Conservation (phyloP, 257 asterid species). For the Capsicum pubescens region DNA sequence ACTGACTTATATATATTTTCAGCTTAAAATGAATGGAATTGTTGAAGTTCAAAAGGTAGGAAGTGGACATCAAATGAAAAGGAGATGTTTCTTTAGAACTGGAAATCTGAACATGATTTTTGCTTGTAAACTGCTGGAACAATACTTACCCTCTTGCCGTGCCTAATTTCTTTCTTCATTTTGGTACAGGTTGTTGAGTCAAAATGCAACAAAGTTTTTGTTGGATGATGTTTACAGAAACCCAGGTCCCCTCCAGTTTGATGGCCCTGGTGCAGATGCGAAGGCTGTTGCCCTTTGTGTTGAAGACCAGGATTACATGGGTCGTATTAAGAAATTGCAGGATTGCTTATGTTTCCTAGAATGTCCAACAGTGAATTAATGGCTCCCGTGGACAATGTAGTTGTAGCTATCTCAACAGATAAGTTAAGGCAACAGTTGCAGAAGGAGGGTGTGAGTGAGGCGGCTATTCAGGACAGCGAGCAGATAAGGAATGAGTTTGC, state of each 20-base stretch:
- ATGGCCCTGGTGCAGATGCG: conserved; percentile 95
- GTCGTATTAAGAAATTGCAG: conserved; percentile 72
- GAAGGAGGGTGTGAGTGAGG: no score
- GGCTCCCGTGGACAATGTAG: no score
- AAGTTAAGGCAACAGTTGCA: no score
- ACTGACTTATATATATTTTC: not conserved
- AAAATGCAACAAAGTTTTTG: conserved; percentile 82
- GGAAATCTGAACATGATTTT: not conserved
- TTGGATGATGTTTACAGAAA: conserved; percentile 89
- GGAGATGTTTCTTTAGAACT: not conserved
- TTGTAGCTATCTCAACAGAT: no score
- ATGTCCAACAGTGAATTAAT: no score
- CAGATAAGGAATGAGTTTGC: no score
- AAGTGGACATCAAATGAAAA: not conserved
- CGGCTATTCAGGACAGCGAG: no score
- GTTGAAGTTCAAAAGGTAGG: conserved; percentile 19
- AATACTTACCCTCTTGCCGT: not conserved
- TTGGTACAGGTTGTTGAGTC: conserved; percentile 68
- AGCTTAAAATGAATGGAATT: not conserved
- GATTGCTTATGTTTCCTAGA: no score
- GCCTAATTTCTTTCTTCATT: not conserved
- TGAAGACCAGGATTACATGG: conserved; percentile 91
- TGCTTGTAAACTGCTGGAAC: not conserved
- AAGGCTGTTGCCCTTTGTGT: conserved; percentile 76
- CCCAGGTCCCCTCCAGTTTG: conserved; percentile 98